phyloP scores from a whole-genome alignment of 176 grass and related monocot species.

The Avena insularis region DNA sequence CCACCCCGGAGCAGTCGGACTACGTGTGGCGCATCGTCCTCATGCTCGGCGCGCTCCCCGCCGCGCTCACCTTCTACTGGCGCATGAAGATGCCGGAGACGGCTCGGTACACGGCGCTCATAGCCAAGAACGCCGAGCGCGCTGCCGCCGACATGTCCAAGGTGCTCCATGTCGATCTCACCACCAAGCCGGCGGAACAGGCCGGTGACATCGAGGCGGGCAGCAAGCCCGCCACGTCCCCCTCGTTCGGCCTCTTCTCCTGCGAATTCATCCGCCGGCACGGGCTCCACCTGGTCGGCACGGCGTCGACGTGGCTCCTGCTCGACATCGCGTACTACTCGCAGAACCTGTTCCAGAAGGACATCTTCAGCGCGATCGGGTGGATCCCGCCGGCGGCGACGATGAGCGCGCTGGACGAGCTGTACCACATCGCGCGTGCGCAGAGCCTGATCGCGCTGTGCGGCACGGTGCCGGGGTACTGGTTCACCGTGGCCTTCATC shows the following conservation, averaged over 20 bases:
- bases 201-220: no score
- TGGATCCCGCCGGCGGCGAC: conserved; percentile 42
- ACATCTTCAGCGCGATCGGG: conserved; percentile 52
- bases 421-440: conserved; percentile 53
- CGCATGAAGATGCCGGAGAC: conserved; percentile 70
- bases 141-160: conserved; percentile 33
- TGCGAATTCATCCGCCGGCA: conserved; percentile 34
- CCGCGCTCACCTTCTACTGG: conserved; percentile 56
- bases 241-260: conserved; percentile 45
- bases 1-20: conserved; percentile 45
- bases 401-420: conserved; percentile 58
- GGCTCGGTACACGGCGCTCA: conserved; percentile 61
- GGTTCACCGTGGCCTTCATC: conserved; percentile 57
- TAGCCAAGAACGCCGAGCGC: conserved; percentile 52
- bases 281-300: conserved; percentile 49
- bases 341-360: conserved; percentile 57
- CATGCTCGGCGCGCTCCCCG: conserved; percentile 62
- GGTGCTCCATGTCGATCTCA: neutral
- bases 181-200: no score
- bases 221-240: no score
- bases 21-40: conserved; percentile 63
- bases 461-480: conserved; percentile 54
- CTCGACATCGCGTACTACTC: conserved; percentile 56
- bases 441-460: conserved; percentile 57
- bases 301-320: conserved; percentile 45